phyloP scores from a whole-genome alignment of 2,329 filamentous ascomycete genomes.

The Verticillium nonalfalfae region DNA sequence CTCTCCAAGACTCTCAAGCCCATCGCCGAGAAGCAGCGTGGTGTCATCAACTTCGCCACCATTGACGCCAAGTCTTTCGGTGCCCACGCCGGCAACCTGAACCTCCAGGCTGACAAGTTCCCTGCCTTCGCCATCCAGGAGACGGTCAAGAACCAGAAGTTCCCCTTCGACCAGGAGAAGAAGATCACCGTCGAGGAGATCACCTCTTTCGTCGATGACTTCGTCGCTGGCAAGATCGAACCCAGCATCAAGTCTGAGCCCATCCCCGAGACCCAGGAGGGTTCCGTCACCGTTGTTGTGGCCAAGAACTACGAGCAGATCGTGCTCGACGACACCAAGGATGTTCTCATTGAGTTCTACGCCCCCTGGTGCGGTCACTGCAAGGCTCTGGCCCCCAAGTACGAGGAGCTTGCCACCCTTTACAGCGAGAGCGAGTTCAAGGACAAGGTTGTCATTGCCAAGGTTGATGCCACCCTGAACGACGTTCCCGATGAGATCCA shows the following conservation, averaged over 20 bases:
- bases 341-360: constrained; percentile 97
- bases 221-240: constrained; percentile 79
- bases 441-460: constrained; percentile 85
- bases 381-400: constrained; percentile 95
- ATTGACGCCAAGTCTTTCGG: constrained; percentile 94
- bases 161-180: constrained; percentile 81
- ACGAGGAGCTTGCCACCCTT: constrained; percentile 79
- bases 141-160: constrained; percentile 92
- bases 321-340: constrained; percentile 90
- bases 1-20: constrained; percentile 74
- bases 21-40: constrained; percentile 86
- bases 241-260: constrained; percentile 98
- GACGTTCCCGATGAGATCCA: constrained; percentile 95
- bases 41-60: constrained; percentile 93
- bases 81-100: constrained; percentile 92
- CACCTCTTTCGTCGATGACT: constrained; percentile 78
- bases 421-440: constrained; percentile 76
- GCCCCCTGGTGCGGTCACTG: constrained; percentile 99
- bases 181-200: constrained; percentile 68
- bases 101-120: constrained; percentile 93
- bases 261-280: constrained; percentile 88
- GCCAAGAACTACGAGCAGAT: constrained; percentile 90
- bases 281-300: constrained; percentile 79
- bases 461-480: constrained; percentile 94
- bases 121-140: constrained; percentile 98